Evolutionary conservation across 2,329 filamentous ascomycete species (phyloP).

Genomic region (Ascocoryne sarcoides): DNA sequence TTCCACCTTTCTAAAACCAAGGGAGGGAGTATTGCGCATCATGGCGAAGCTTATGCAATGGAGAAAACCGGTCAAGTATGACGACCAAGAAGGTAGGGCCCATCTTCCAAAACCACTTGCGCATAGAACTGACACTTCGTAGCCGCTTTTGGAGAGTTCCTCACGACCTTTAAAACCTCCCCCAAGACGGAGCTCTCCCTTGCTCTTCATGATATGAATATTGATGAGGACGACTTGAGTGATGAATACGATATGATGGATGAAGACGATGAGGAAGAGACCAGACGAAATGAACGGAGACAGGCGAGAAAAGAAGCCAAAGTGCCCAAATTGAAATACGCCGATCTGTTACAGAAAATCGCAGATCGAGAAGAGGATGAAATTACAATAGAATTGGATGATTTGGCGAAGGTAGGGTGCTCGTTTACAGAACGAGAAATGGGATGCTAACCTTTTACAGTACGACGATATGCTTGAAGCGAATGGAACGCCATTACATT

Average conservation of each 20-base stretch:
- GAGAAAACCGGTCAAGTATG: constrained; percentile 75
- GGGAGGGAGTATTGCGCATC: constrained; percentile 28
- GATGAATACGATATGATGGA: constrained; percentile 95
- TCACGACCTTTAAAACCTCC: constrained; percentile 78
- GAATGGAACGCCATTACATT: constrained; percentile 44
- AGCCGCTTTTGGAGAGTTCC: constrained; percentile 82
- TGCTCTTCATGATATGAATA: constrained; percentile 74
- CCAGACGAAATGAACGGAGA: constrained; percentile 32
- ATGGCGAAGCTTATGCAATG: constrained; percentile 79
- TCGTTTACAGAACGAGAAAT: not conserved
- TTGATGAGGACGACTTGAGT: constrained; percentile 77
- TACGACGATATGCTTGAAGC: constrained; percentile 67
- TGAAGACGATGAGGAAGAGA: constrained; percentile 52
- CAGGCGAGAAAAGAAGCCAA: constrained; percentile 37
- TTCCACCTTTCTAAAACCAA: constrained; percentile 4
- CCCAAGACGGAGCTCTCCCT: constrained; percentile 65
- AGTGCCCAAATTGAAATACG: constrained; percentile 74
- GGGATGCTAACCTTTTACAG: constrained; percentile 24
- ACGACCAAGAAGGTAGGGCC: constrained; percentile 69
- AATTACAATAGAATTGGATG: constrained; percentile 81
- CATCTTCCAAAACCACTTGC: constrained; percentile 5
- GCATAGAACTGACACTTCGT: constrained; percentile 12
- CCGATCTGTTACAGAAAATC: constrained; percentile 76
- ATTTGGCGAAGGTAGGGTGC: constrained; percentile 58
- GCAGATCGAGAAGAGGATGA: constrained; percentile 72